phyloP scores from a whole-genome alignment of 2,329 filamentous ascomycete genomes.

The Arthrobotrys conoides region DNA sequence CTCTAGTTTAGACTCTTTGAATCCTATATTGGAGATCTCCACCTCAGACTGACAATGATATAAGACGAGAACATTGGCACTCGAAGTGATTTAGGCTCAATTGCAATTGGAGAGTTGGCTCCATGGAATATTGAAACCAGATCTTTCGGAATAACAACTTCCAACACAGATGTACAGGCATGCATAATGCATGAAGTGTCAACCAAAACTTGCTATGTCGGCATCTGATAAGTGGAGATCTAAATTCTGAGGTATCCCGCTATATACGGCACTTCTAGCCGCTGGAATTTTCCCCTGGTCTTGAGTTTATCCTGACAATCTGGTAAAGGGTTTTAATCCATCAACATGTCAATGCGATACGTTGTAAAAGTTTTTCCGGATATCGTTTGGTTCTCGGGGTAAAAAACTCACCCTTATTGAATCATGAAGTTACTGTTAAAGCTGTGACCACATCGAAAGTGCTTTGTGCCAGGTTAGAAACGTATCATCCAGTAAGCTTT shows the following conservation, averaged over 20 bases:
- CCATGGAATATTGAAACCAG: neutral
- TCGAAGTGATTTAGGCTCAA: slow-evolving; percentile 35
- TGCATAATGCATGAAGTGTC: neutral
- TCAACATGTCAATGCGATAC: slow-evolving; percentile 8
- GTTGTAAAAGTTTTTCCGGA: slow-evolving; percentile 58
- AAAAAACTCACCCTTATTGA: slow-evolving; percentile 3
- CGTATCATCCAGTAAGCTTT: slow-evolving; percentile 28
- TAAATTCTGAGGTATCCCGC: neutral
- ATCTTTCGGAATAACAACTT: slow-evolving; percentile 20
- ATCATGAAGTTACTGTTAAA: slow-evolving; percentile 9
- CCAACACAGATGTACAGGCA: no score
- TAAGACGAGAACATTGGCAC: slow-evolving; percentile 36
- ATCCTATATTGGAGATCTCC: slow-evolving; percentile 19
- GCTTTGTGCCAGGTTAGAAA: slow-evolving; percentile 17
- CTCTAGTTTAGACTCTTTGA: neutral
- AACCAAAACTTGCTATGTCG: neutral
- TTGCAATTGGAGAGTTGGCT: neutral
- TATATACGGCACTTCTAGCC: neutral
- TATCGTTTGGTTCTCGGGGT: neutral
- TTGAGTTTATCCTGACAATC: neutral
- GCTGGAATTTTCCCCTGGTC: slow-evolving; percentile 41
- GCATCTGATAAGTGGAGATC: slow-evolving; percentile 33
- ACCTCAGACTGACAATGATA: slow-evolving; percentile 19
- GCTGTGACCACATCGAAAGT: slow-evolving; percentile 22
- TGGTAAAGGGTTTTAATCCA: neutral